Evolutionary conservation across 2,329 filamentous ascomycete species (phyloP).

Genomic region (Dothideomycetes sp.): DNA sequence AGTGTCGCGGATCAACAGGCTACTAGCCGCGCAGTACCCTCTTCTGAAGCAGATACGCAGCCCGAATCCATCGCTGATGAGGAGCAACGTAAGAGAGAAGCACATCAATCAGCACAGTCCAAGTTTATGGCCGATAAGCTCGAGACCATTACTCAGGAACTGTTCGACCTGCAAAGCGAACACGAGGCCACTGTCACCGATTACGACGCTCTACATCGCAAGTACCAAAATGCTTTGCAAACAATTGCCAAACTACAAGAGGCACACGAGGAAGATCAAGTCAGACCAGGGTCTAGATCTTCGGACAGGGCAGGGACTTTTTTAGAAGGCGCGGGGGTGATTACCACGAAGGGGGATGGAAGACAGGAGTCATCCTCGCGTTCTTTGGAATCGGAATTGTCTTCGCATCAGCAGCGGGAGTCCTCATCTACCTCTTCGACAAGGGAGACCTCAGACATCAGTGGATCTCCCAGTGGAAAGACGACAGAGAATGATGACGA

Average conservation of each 20-base stretch:
- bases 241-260: constrained; percentile 80
- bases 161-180: constrained; percentile 80
- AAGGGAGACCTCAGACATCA: constrained; percentile 37
- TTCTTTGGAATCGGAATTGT: constrained; percentile 89
- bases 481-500: constrained; percentile 36
- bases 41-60: neutral
- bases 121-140: constrained; percentile 87
- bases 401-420: no score
- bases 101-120: constrained; percentile 44
- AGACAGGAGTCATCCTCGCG: constrained; percentile 66
- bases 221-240: constrained; percentile 83
- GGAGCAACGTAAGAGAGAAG: neutral
- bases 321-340: constrained; percentile 68
- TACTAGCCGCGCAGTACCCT: neutral
- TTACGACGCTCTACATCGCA: constrained; percentile 70
- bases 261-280: constrained; percentile 54
- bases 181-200: constrained; percentile 78
- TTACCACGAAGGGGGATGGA: constrained; percentile 59
- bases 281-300: constrained; percentile 41
- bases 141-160: constrained; percentile 81
- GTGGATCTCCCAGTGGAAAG: constrained; percentile 47
- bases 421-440: constrained; percentile 52
- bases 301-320: constrained; percentile 61
- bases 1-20: neutral
- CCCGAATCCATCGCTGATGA: neutral